Evolutionary conservation across 2,329 filamentous ascomycete species (phyloP), one percentile per base, ranked within the genome.

Genomic region (Trichoderma sp.): DNA sequence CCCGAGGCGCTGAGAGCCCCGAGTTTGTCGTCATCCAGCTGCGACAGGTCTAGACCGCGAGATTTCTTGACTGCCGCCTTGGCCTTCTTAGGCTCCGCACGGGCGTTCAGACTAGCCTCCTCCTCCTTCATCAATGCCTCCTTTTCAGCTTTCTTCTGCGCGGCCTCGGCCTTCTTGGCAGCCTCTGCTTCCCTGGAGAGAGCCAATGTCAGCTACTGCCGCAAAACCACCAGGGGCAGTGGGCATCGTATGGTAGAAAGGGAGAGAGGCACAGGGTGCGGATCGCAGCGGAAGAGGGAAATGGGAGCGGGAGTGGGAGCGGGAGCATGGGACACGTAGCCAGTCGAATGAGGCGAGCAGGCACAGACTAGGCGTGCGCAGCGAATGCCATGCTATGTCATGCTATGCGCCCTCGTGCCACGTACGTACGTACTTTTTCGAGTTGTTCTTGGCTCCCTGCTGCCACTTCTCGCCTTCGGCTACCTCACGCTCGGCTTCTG

Each of bases 61-160:
- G 86, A 86, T 77, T 91, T 91, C 80, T 92, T 92, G 59, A 84
- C 82, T 12, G 90, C 89, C 6, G 84, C 81, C 79, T 92, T 92
- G 68, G 85, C 80, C 72, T 90, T 89, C 80, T 92, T 93, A 64
- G 88, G 86, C 32, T 83, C 83, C 25, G 85, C 79, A 72, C 88
- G 83, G 74, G 86, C 80, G 73, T 86, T 81, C 67, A 86, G 77
- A 73, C 73, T 84, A 70, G 86, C 90, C 76, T 97, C 94, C 80
- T 99, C 95, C 76, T 92, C 93, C 67, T 89, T 90, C 42, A 93
- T 81, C 27, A 94, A 82, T 12, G 94, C 92, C 2, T 96, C 94
- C 59, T 91, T 91, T 78, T 98, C 95, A 61, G 94, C 94, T 81
- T 97, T 98, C 81, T 97, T 93, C 81, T 94, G 97, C 59, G 89